A percentile compares a stretch with the other conserved stretches of the same genome.
Evolutionary conservation across 2,329 filamentous ascomycete genomes (phyloP).

Genomic region (Pseudocercospora musae): DNA sequence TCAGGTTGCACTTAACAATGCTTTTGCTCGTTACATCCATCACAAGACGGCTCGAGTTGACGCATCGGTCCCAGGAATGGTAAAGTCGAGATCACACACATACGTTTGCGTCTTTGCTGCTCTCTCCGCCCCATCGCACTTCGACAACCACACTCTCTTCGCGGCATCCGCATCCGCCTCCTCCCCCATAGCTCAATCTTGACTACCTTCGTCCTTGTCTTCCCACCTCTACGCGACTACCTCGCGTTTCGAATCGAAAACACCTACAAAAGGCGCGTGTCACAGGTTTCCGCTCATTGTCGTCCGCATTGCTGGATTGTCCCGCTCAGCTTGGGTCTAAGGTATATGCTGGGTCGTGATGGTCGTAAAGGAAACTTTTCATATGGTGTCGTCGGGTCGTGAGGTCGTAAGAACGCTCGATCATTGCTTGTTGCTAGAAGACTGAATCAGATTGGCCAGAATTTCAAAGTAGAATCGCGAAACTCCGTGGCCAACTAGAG

Average conservation of each 20-base stretch:
- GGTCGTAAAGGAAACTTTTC: conserved; percentile 31
- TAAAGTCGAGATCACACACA: conserved; percentile 2
- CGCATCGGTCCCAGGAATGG: background rate
- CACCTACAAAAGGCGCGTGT: conserved; percentile 25
- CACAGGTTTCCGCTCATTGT: conserved; percentile 23
- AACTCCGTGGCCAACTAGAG: conserved; percentile 21
- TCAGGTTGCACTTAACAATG: background rate
- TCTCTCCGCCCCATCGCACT: conserved; percentile 14
- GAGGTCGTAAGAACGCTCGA: conserved; percentile 31
- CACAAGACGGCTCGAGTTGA: background rate
- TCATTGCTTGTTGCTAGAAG: conserved; percentile 18
- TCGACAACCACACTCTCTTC: conserved; percentile 22
- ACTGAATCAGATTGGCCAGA: conserved; percentile 22
- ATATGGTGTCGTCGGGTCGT: conserved; percentile 26
- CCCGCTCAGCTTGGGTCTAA: conserved; percentile 25
- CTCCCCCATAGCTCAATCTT: conserved; percentile 20
- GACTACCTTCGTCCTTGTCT: conserved; percentile 24
- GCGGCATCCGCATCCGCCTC: conserved; percentile 20
- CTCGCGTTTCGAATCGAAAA: conserved; percentile 11
- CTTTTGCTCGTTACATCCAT: conserved; percentile 2
- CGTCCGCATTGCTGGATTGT: conserved; percentile 13
- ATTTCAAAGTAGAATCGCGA: conserved; percentile 7
- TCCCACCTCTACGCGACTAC: conserved; percentile 6
- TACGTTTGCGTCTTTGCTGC: background rate
- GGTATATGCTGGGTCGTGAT: conserved; percentile 32